phyloP scores from a whole-genome alignment of 164 flowering plant species.

The Macadamia integrifolia region DNA sequence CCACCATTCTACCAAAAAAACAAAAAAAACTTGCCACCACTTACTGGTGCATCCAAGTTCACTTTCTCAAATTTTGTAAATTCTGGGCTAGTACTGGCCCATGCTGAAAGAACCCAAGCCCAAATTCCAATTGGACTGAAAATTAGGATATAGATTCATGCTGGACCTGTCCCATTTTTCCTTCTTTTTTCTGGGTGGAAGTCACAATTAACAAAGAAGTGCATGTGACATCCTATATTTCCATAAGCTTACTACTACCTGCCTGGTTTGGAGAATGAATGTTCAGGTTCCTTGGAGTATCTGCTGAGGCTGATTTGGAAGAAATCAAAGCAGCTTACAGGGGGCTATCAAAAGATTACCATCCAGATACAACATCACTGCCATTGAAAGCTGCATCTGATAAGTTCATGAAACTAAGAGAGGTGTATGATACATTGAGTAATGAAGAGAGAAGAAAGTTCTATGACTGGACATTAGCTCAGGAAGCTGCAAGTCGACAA shows the following conservation, averaged over 20 bases:
- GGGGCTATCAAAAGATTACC: slow-evolving; percentile 79
- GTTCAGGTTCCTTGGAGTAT: slow-evolving; percentile 67
- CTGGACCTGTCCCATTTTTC: too few species aligned
- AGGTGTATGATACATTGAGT: slow-evolving; percentile 64
- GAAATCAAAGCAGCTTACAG: slow-evolving; percentile 83
- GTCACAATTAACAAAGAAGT: too few species aligned
- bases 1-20: too few species aligned
- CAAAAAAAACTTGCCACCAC: too few species aligned
- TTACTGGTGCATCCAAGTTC: too few species aligned
- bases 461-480: slow-evolving; percentile 87
- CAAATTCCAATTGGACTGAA: too few species aligned
- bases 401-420: slow-evolving; percentile 70
- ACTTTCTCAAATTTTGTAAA: too few species aligned
- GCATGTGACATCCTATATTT: too few species aligned
- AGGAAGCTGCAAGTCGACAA: slow-evolving; percentile 67
- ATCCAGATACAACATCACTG: slow-evolving; percentile 86
- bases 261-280: background rate
- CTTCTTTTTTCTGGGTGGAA: too few species aligned
- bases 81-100: too few species aligned
- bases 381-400: slow-evolving; percentile 74
- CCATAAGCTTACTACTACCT: background rate
- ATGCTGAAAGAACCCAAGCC: too few species aligned
- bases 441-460: slow-evolving; percentile 62
- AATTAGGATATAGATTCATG: too few species aligned
- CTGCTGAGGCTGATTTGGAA: slow-evolving; percentile 69